phyloP scores from a whole-genome alignment of 202 grass and related monocot species.

The Bolboschoenoplectus hybrid region DNA sequence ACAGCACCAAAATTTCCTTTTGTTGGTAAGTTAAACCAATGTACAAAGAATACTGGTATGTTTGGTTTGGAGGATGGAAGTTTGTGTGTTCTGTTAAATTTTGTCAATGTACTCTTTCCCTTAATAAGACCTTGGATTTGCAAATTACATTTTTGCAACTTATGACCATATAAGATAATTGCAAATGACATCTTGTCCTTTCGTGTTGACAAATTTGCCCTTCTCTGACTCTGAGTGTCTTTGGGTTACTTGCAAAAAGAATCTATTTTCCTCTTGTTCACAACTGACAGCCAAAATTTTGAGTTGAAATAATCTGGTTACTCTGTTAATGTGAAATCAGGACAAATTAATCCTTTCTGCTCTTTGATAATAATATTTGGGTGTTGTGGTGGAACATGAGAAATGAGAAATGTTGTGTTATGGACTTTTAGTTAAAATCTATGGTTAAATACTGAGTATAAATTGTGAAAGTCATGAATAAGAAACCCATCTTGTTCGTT shows the following conservation, averaged over 20 bases:
- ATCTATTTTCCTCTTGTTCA: background rate
- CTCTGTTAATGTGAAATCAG: background rate
- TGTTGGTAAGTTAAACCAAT: background rate
- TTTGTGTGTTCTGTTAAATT: background rate
- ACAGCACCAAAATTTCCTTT: background rate
- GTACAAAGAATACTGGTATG: background rate
- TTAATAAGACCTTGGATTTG: background rate
- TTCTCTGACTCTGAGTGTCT: background rate
- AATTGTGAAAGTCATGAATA: background rate
- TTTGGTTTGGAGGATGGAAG: constrained; percentile 6
- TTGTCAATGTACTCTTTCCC: background rate
- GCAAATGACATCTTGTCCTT: background rate
- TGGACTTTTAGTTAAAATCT: background rate
- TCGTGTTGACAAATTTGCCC: constrained; percentile 11
- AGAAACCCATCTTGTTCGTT: constrained; percentile 22
- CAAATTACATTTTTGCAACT: background rate
- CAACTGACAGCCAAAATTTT: background rate
- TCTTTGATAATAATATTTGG: constrained; percentile 17
- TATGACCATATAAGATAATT: background rate
- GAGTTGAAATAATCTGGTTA: background rate
- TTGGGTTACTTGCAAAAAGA: constrained; percentile 11
- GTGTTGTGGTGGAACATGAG: background rate
- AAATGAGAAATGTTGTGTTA: background rate
- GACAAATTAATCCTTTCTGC: background rate
- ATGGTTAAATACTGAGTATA: background rate